Conservation (phyloP, 352 stramenopile genomes). For the Phytophthora brassicae region DNA sequence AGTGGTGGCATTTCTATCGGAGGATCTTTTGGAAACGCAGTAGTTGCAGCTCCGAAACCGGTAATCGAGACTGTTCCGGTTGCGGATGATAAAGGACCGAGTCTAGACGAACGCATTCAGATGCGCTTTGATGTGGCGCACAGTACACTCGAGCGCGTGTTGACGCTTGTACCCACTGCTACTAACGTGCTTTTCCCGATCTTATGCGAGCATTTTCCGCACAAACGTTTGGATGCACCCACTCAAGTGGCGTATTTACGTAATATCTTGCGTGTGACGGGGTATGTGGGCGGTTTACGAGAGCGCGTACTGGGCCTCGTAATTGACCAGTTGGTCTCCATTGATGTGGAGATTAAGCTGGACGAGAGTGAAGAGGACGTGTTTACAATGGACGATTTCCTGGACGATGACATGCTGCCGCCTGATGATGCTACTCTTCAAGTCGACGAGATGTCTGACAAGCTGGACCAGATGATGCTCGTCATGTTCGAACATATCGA, state of each 20-base stretch:
- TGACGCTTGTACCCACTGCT: slow-evolving; percentile 74
- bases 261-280: slow-evolving; percentile 72
- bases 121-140: slow-evolving; percentile 64
- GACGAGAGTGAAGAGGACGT: slow-evolving; percentile 86
- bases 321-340: slow-evolving; percentile 81
- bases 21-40: slow-evolving; percentile 38
- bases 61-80: slow-evolving; percentile 12
- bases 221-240: slow-evolving; percentile 74
- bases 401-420: slow-evolving; percentile 76
- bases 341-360: slow-evolving; percentile 90
- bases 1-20: slow-evolving; percentile 42
- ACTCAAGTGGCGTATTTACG: slow-evolving; percentile 73
- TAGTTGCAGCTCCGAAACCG: slow-evolving; percentile 1
- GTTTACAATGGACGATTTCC: slow-evolving; percentile 82
- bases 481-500: slow-evolving; percentile 88
- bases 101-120: slow-evolving; percentile 57
- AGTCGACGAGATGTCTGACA: slow-evolving; percentile 86
- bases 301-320: slow-evolving; percentile 86
- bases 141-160: slow-evolving; percentile 58
- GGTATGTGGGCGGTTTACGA: slow-evolving; percentile 65
- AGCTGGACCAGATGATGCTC: slow-evolving; percentile 88
- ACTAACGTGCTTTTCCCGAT: slow-evolving; percentile 78
- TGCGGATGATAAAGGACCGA: slow-evolving; percentile 11
- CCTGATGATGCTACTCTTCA: slow-evolving; percentile 39
- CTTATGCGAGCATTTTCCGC: slow-evolving; percentile 76